Percentiles rank a stretch among this genome's conserved stretches.
Evolutionary conservation across 2,329 filamentous ascomycete species (phyloP).

Genomic region (Microdochium trichocladiopsis): DNA sequence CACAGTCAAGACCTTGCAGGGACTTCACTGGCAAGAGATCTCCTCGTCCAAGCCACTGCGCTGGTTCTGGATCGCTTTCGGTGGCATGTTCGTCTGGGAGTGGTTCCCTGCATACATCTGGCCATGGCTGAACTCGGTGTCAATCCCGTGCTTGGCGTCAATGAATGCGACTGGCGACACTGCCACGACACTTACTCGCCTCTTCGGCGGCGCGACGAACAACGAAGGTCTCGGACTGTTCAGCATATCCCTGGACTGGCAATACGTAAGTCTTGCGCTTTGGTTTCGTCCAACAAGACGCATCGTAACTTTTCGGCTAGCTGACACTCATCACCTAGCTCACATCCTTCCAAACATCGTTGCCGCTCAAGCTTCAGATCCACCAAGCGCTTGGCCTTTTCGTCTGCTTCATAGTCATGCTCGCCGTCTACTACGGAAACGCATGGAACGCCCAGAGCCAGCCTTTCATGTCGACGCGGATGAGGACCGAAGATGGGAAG

Average conservation of each 20-base stretch:
- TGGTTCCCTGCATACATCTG: constrained; percentile 48
- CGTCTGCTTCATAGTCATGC: constrained; percentile 41
- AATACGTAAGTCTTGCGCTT: constrained; percentile 34
- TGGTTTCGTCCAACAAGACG: too few relatives aligned
- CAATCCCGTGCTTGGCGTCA: constrained; percentile 44
- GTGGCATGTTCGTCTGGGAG: constrained; percentile 41
- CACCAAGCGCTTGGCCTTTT: constrained; percentile 38
- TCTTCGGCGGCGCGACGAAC: constrained; percentile 44
- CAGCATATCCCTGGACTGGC: constrained; percentile 45
- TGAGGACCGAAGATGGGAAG: constrained; percentile 30
- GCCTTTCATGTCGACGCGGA: constrained; percentile 48
- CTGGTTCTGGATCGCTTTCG: constrained; percentile 44
- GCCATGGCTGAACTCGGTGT: constrained; percentile 47
- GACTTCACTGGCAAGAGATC: constrained; percentile 43
- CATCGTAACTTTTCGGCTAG: background rate
- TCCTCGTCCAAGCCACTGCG: constrained; percentile 42
- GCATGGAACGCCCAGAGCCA: constrained; percentile 35
- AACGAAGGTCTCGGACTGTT: constrained; percentile 46
- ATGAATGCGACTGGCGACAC: constrained; percentile 41
- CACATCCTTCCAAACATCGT: constrained; percentile 43
- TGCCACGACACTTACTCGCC: constrained; percentile 32
- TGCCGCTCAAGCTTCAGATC: constrained; percentile 42
- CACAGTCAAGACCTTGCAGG: constrained; percentile 44
- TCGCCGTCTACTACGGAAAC: constrained; percentile 43
- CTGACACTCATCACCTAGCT: constrained; percentile 28